Evolutionary conservation across 495 filamentous ascomycete species (phyloP).

Genomic region (Aspergillus campestris): DNA sequence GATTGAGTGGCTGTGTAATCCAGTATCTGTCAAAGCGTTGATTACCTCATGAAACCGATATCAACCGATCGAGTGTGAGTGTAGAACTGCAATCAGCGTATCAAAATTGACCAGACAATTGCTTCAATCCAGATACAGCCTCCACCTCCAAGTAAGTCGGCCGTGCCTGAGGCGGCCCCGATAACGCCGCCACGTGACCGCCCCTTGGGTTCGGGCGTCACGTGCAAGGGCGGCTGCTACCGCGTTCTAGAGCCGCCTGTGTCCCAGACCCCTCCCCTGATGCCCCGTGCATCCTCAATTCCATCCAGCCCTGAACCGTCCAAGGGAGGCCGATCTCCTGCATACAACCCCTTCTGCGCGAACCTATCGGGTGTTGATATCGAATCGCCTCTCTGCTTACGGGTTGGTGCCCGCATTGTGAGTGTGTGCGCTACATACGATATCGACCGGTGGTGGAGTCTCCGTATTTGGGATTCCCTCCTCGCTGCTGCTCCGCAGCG

Average conservation of each 20-base stretch:
- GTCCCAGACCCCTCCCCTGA: slow-evolving; percentile 7
- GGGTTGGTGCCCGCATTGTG: neutral
- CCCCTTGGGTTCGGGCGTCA: slow-evolving; percentile 1
- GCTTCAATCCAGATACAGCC: neutral
- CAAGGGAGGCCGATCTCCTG: too few relatives aligned
- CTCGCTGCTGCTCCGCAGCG: slow-evolving; percentile 19
- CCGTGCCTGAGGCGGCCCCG: neutral
- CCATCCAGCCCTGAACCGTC: neutral
- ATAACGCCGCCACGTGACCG: neutral
- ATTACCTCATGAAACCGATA: too few relatives aligned
- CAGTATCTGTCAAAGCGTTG: too few relatives aligned
- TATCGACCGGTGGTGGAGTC: slow-evolving; percentile 1
- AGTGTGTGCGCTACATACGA: neutral
- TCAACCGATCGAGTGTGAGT: too few relatives aligned
- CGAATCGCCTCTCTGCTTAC: neutral
- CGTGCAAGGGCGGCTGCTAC: slow-evolving; percentile 7
- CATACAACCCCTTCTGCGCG: too few relatives aligned
- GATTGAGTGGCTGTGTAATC: too few relatives aligned
- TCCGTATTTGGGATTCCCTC: slow-evolving; percentile 5
- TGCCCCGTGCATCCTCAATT: slow-evolving; percentile 6
- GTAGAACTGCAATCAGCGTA: too few relatives aligned
- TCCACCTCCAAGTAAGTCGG: neutral
- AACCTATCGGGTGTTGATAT: slow-evolving; percentile 5
- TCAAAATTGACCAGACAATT: too few relatives aligned
- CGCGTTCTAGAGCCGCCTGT: slow-evolving; percentile 17